phyloP scores from a whole-genome alignment of 1,284 basidiomycete species.

The Ustanciosporium gigantosporum region DNA sequence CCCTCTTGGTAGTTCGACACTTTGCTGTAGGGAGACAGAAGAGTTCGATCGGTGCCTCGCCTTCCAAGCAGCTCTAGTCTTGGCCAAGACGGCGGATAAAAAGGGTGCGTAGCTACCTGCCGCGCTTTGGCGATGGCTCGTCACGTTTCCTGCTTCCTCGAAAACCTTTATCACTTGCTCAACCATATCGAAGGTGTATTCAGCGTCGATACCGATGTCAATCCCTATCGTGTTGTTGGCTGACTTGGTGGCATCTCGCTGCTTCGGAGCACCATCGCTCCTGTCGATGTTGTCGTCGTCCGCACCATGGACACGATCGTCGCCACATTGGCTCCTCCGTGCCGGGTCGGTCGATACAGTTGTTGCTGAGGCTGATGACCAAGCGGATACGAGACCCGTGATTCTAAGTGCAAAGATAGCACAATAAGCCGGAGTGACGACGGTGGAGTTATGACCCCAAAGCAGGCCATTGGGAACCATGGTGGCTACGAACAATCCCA shows the following conservation, averaged over 20 bases:
- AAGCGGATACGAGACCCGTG: slow-evolving; percentile 21
- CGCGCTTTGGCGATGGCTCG: slow-evolving; percentile 31
- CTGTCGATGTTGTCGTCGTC: too few species aligned
- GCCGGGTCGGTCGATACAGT: neutral
- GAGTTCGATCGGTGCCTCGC: too few species aligned
- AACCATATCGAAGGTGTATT: slow-evolving; percentile 40
- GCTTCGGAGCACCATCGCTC: neutral
- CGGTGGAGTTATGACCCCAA: slow-evolving; percentile 39
- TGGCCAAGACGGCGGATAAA: slow-evolving; percentile 29
- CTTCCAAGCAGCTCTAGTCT: slow-evolving; percentile 21
- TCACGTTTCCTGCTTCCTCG: slow-evolving; percentile 38
- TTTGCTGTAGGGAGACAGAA: too few species aligned
- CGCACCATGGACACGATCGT: too few species aligned
- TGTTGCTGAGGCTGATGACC: too few species aligned
- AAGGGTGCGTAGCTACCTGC: slow-evolving; percentile 43
- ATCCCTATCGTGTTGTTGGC: neutral
- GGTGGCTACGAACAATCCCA: slow-evolving; percentile 41
- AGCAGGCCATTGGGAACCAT: slow-evolving; percentile 33
- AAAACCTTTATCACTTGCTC: slow-evolving; percentile 31
- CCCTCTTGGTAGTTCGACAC: too few species aligned
- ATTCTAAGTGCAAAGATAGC: slow-evolving; percentile 45
- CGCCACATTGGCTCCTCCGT: too few species aligned
- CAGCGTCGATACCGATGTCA: slow-evolving; percentile 16
- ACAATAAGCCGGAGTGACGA: slow-evolving; percentile 45
- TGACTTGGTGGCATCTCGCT: neutral